Percentiles rank a stretch among this genome's conserved stretches.
Conservation (phyloP, 2,329 filamentous ascomycete species). For the Cordyceps pruinosa region DNA sequence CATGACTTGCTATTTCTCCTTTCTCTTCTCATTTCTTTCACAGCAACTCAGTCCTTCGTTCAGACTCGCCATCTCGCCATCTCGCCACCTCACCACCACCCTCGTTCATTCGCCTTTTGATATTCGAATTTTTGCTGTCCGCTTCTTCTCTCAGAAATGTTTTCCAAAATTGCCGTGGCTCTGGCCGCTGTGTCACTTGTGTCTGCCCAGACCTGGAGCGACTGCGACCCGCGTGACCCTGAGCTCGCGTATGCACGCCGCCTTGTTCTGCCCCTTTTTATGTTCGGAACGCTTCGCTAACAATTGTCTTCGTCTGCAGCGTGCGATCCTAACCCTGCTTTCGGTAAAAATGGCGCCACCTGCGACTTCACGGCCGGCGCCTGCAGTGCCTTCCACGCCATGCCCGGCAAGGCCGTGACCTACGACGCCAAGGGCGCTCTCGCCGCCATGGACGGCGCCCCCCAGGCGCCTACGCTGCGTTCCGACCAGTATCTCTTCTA, state of each 20-base stretch:
- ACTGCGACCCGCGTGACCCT: conserved; percentile 49
- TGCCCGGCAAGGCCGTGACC: conserved; percentile 39
- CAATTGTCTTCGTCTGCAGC: conserved; percentile 23
- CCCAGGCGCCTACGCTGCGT: conserved; percentile 64
- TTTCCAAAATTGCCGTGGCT: conserved; percentile 39
- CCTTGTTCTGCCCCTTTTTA: neutral
- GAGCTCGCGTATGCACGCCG: conserved; percentile 31
- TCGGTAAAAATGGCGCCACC: conserved; percentile 50
- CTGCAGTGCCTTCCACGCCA: conserved; percentile 47
- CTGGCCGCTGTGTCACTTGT: conserved; percentile 43
- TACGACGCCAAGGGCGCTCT: conserved; percentile 43
- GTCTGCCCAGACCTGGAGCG: conserved; percentile 49
- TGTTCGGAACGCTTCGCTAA: too few species aligned
- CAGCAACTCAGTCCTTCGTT: neutral
- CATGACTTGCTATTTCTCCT: neutral
- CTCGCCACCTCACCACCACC: too few species aligned
- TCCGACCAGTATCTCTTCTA: conserved; percentile 93
- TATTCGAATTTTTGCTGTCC: neutral
- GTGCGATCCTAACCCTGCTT: conserved; percentile 70
- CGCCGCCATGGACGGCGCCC: conserved; percentile 61
- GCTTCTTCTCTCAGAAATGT: conserved; percentile 25
- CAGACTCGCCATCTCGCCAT: neutral
- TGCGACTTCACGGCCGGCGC: conserved; percentile 74
- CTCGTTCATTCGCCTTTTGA: conserved; percentile 4
- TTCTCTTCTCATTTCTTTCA: neutral